phyloP scores from a whole-genome alignment of 2,329 filamentous ascomycete genomes.

The Ophiostoma quercus region DNA sequence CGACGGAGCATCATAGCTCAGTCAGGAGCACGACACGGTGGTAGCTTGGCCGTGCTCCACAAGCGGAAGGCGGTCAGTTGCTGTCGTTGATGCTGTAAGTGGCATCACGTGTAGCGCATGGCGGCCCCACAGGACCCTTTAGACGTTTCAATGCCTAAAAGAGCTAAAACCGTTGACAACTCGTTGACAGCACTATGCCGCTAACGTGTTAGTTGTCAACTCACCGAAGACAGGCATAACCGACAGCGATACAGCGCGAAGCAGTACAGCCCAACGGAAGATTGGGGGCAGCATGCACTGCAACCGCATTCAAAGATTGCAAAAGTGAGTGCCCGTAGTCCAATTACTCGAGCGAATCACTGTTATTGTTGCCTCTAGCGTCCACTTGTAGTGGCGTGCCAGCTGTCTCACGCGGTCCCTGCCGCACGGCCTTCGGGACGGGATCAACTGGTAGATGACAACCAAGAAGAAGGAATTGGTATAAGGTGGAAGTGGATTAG shows the following conservation, averaged over 20 bases:
- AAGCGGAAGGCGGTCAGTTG: conserved; percentile 23
- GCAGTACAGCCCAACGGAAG: background rate
- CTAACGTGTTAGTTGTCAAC: background rate
- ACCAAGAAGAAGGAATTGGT: too few relatives aligned
- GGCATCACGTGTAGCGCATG: conserved; percentile 17
- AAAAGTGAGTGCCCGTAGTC: too few relatives aligned
- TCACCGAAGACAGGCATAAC: background rate
- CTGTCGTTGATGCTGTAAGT: background rate
- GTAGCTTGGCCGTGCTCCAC: background rate
- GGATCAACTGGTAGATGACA: background rate
- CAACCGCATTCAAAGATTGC: background rate
- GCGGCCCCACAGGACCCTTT: background rate
- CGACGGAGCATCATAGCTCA: background rate
- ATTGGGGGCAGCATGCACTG: background rate
- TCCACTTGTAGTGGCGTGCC: background rate
- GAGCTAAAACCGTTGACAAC: background rate
- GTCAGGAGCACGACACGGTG: conserved; percentile 20
- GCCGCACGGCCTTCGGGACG: background rate
- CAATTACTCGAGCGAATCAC: background rate
- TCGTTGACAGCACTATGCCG: background rate
- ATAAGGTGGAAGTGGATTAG: too few relatives aligned
- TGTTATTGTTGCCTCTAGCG: background rate
- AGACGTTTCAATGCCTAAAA: background rate
- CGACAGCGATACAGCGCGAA: background rate
- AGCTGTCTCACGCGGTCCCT: conserved; percentile 4